Evolutionary conservation across 164 flowering plant species (phyloP).

Genomic region (Magnolia officinalis): DNA sequence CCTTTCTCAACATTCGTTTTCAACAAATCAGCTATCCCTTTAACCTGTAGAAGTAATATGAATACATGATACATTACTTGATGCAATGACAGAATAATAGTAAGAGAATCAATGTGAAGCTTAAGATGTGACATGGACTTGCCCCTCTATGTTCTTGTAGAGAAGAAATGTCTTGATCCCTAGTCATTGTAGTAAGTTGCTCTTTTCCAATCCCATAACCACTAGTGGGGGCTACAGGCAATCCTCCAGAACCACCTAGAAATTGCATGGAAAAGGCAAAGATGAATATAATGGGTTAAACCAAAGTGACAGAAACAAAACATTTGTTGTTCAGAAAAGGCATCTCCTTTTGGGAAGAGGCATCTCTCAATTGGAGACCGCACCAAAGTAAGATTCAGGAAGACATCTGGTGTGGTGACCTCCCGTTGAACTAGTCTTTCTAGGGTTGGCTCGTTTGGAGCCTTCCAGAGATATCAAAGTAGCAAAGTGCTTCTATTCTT

Average conservation of each 20-base stretch:
- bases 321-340: too few species aligned
- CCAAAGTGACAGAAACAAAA: neutral
- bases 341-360: too few species aligned
- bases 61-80: neutral
- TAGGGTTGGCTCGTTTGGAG: too few species aligned
- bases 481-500: too few species aligned
- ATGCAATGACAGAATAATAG: neutral
- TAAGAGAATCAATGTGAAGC: constrained; percentile 3
- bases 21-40: constrained; percentile 54
- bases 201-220: constrained; percentile 56
- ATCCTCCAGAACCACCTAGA: constrained; percentile 20
- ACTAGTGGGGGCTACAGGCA: constrained; percentile 27
- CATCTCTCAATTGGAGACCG: too few species aligned
- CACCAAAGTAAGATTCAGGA: too few species aligned
- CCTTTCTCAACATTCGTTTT: constrained; percentile 77
- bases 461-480: too few species aligned
- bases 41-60: constrained; percentile 38
- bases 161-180: constrained; percentile 54
- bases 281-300: neutral
- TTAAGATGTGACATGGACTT: constrained; percentile 21
- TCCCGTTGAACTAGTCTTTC: too few species aligned
- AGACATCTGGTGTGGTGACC: too few species aligned
- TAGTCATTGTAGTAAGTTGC: constrained; percentile 52
- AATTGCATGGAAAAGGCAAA: constrained; percentile 5
- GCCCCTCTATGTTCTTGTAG: constrained; percentile 71